Evolutionary conservation across 768 basidiomycete genomes (phyloP), one percentile per base, ranked within the genome.

Genomic region (Xerocomellus intermedius): DNA sequence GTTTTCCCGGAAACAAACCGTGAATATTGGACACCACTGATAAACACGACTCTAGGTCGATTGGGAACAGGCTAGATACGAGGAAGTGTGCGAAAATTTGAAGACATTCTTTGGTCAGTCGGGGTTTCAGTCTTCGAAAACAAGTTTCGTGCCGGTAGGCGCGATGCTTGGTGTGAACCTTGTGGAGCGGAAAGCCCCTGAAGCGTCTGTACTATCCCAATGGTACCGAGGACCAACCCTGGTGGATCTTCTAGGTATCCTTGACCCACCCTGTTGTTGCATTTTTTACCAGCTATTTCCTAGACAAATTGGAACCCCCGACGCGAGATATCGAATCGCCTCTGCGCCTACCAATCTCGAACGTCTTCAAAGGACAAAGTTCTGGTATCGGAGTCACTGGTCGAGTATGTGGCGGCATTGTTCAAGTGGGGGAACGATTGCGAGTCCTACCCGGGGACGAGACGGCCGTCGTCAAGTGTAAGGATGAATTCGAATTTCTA

Each of bases 371-470:
- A 70, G 89, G 91, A 4, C 87, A 88, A 65, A 83, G 86, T 16
- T 84, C 90, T 3, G 83, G 89, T 2, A 83, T 82, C 5, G 89
- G 85, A 0, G 84, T 98, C 0, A 82, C 87, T 22, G 97, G 97
- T 17, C 76, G 94, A 47, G 74, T 98, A 42, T 91, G 86, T 63
- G 85, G 87, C 41, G 97, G 97, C 6, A 77, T 98, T 36, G 80
- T 98, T 4, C 95, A 98, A 71, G 89, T 94, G 3, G 96, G 97
- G 2, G 95, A 98, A 74, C 79, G 82, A 38, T 63, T 98, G 36
- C 80, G 93, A 39, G 84, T 95, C 47, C 74, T 97, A 4, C 97
- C 97, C 0, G 96, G 96, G 10, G 95, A 98, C 66, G 95, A 97
- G 70, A 87, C 81, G 7, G 90, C 85, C 0, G 70, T 89, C 17